Evolutionary conservation across 2,329 filamentous ascomycete genomes (phyloP), one percentile per base, ranked within the genome.

Genomic region (Botrytis squamosa): DNA sequence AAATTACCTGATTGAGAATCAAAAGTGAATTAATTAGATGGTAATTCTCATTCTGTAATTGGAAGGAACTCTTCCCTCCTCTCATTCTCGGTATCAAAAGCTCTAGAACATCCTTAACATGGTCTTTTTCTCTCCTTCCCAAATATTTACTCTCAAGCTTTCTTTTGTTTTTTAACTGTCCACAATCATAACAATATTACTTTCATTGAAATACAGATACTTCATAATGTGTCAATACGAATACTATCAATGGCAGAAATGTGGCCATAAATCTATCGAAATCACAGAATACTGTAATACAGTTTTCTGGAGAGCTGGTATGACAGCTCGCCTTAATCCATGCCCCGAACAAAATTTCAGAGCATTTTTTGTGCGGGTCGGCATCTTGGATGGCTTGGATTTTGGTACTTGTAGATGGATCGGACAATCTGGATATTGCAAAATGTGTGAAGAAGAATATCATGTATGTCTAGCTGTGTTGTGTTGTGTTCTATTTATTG

Each of bases 181-280:
- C 38, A 44, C 66, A 57, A 59, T n/a, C 18, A 57, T 33, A 29
- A 55, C 25, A 44, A 44, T 8, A 46, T n/a, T 49, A 12, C 20
- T 36, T 52, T 16, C 29, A 52, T 68, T 46, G 60, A 3, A 18
- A n/a, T 44, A 38, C 25, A 42, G 1, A 7, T 57, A 1, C 36
- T 57, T 42, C 62, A 64, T 22, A 0, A 77, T 76, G 76, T 76
- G 75, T 66, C 71, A 71, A 22, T 76, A 59, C 57, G 42, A 60
- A 4, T 76, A 75, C 55, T 67, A 62, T 5, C 44, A 62, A 2
- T 75, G 70, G 55, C 44, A 72, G 38, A 22, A 59, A 42, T 76
- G 74, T 57, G 33, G 40, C 16, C 76, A 76, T 71, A 52, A 52
- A 38, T 33, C 73, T 57, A 74, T 77, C 36, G 73, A 76, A 25